A percentile compares a stretch with the other conserved stretches of the same genome.
Conservation (phyloP, 345 rosid species). For the Eucalyptus grandis region DNA sequence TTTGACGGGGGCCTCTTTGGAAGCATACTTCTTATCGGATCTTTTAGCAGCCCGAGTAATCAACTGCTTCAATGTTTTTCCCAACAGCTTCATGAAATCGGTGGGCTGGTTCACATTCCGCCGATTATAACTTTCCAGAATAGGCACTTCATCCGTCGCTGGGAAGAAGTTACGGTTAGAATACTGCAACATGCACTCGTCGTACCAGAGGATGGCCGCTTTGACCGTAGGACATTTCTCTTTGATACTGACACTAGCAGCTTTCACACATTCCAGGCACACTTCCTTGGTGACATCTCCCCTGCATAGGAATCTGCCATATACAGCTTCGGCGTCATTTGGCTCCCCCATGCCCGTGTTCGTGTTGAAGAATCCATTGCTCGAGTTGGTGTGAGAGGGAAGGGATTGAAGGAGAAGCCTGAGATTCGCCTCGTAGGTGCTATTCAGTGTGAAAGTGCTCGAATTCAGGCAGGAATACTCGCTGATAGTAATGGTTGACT, state of each 20-base stretch:
- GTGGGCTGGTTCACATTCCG: background rate
- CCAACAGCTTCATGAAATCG: background rate
- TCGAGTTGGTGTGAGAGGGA: background rate
- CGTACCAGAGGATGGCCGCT: slow-evolving; percentile 20
- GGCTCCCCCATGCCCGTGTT: background rate
- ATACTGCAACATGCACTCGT: slow-evolving; percentile 29
- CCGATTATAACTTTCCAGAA: background rate
- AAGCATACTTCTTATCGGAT: background rate
- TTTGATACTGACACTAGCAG: background rate
- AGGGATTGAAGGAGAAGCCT: background rate
- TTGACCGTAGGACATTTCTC: slow-evolving; percentile 16
- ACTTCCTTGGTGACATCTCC: background rate
- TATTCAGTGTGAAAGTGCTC: background rate
- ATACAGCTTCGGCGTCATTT: background rate
- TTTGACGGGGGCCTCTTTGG: background rate
- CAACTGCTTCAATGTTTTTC: background rate
- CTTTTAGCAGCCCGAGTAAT: background rate
- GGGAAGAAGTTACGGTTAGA: slow-evolving; percentile 13
- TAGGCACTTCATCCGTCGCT: background rate
- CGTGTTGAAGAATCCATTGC: background rate
- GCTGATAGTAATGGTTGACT: background rate
- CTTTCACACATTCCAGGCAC: background rate
- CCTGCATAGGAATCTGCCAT: background rate
- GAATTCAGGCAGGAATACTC: background rate
- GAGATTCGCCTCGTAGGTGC: background rate